Evolutionary conservation across 192 early-diverging fungal species (phyloP).

Genomic region (Obelidium mucronatum): DNA sequence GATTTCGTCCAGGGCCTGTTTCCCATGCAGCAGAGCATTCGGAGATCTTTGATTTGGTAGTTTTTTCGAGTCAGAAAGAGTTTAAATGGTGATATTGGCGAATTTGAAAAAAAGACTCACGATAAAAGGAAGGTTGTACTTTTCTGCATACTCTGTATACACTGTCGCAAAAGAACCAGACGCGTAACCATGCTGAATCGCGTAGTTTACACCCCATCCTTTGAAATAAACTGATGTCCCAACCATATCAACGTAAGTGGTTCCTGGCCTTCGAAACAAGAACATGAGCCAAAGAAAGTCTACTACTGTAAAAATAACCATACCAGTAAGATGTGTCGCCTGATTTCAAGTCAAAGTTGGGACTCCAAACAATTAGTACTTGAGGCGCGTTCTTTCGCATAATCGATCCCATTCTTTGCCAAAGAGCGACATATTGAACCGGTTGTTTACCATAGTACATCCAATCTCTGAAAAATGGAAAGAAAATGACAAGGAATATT

Average conservation of each 20-base stretch:
- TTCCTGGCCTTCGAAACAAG: background rate
- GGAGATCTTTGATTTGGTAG: conserved; percentile 25
- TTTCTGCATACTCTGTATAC: conserved; percentile 5
- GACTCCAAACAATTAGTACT: conserved; percentile 22
- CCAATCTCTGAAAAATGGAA: too few species aligned
- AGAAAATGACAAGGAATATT: too few species aligned
- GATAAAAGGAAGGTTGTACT: conserved; percentile 20
- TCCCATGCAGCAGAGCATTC: conserved; percentile 35
- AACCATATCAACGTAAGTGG: conserved; percentile 24
- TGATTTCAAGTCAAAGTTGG: conserved; percentile 18
- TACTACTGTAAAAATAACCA: background rate
- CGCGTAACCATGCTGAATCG: background rate
- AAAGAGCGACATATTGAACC: background rate
- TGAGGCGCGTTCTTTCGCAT: background rate
- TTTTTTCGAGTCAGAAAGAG: too few species aligned
- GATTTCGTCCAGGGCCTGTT: conserved; percentile 11
- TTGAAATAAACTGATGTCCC: conserved; percentile 30
- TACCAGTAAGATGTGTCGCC: conserved; percentile 8
- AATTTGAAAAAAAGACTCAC: background rate
- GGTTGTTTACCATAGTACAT: conserved; percentile 10
- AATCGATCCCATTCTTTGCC: conserved; percentile 26
- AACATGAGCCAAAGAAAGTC: too few species aligned
- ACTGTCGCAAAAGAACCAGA: background rate
- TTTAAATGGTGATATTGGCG: too few species aligned
- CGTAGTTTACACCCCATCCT: conserved; percentile 12